Conservation (phyloP, 345 rosid species). For the Aegle marmelos region DNA sequence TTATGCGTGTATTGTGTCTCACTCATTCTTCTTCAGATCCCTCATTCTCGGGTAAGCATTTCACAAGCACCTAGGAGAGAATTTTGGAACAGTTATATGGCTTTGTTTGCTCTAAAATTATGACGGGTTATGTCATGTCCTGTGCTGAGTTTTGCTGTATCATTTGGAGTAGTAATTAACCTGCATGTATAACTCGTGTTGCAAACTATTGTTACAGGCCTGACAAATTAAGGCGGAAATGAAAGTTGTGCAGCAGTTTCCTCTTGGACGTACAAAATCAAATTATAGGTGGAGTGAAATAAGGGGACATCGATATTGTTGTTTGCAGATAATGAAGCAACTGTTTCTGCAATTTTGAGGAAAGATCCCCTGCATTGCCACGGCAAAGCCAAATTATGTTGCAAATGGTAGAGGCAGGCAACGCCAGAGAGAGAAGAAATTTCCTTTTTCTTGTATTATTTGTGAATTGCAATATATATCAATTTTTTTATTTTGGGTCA, state of each 20-base stretch:
- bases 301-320: conserved; percentile 22
- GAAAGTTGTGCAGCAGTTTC: conserved; percentile 8
- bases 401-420: conserved; percentile 12
- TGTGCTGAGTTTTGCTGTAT: not conserved
- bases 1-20: conserved; percentile 57
- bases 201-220: conserved; percentile 22
- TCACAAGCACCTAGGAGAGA: not conserved
- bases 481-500: not conserved
- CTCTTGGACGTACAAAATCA: conserved; percentile 7
- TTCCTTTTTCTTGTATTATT: conserved; percentile 15
- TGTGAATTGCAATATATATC: conserved; percentile 7
- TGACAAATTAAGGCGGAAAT: conserved; percentile 15
- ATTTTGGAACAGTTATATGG: not conserved
- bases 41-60: conserved; percentile 55
- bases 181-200: conserved; percentile 2
- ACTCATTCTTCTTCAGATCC: conserved; percentile 76
- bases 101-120: not conserved
- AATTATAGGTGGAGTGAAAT: conserved; percentile 21
- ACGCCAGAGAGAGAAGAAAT: not conserved
- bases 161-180: not conserved
- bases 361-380: conserved; percentile 11
- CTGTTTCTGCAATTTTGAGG: conserved; percentile 16
- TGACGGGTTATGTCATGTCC: not conserved
- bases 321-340: conserved; percentile 8
- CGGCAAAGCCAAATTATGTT: conserved; percentile 10